A percentile compares a stretch with the other conserved stretches of the same genome.
Evolutionary conservation across 1,284 basidiomycete species (phyloP).

Genomic region (Trametes hirsuta): DNA sequence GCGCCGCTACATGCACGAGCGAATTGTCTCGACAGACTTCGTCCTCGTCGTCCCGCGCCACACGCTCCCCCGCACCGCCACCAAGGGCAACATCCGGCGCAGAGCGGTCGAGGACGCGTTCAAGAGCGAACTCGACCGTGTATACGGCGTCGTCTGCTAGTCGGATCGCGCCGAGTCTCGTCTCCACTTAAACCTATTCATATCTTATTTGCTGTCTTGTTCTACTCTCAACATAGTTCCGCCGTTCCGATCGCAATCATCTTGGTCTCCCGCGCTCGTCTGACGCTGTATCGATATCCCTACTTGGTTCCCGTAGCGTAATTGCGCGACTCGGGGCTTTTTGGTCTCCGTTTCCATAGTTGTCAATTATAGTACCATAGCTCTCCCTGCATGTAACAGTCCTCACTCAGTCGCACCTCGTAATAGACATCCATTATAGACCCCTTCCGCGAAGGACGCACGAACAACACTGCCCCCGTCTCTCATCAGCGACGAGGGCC

Average conservation of each 20-base stretch:
- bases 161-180: background rate
- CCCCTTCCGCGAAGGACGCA: no score
- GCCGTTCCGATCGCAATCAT: background rate
- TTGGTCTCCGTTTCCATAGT: no score
- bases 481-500: background rate
- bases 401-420: no score
- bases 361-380: no score
- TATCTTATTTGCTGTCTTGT: slow-evolving; percentile 13
- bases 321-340: no score
- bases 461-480: background rate
- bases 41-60: slow-evolving; percentile 58
- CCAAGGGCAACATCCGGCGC: slow-evolving; percentile 72
- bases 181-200: slow-evolving; percentile 7
- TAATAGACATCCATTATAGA: no score
- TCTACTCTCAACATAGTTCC: background rate
- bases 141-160: slow-evolving; percentile 41
- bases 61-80: slow-evolving; percentile 64
- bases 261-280: background rate
- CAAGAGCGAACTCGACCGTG: slow-evolving; percentile 52
- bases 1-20: slow-evolving; percentile 69
- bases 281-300: background rate
- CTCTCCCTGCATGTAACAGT: no score
- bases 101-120: slow-evolving; percentile 63
- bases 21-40: slow-evolving; percentile 55
- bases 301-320: background rate